phyloP scores from a whole-genome alignment of 73 alveolate species.

The Paramecium sonneborni region DNA sequence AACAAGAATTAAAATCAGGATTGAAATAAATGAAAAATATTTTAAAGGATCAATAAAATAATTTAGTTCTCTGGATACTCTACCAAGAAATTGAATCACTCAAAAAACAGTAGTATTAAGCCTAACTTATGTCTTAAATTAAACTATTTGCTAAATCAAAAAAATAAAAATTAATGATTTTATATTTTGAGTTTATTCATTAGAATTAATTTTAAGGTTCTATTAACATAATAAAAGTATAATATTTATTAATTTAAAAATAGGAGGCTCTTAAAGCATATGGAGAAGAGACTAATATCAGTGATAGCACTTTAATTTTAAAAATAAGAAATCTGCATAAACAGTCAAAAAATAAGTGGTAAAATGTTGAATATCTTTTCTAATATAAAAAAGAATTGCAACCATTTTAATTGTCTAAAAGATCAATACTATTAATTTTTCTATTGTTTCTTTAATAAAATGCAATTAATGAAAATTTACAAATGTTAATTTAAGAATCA shows the following conservation, averaged over 20 bases:
- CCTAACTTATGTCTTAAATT: not conserved
- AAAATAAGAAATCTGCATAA: conserved; percentile 6
- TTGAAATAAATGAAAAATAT: not conserved
- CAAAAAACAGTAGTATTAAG: not conserved
- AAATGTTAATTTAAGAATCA: not conserved
- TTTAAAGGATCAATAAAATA: conserved; percentile 30
- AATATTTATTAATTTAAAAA: not conserved
- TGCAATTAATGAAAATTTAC: not conserved
- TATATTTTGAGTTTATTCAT: not conserved
- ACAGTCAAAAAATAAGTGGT: not conserved
- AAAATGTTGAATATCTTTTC: not conserved
- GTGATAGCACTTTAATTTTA: not conserved
- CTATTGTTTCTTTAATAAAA: not conserved
- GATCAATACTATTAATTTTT: not conserved
- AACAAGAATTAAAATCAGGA: not conserved
- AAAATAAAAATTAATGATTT: conserved; percentile 16
- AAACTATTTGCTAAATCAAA: not conserved
- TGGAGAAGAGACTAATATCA: not conserved
- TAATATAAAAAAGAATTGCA: not conserved
- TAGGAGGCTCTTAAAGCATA: not conserved
- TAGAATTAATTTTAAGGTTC: not conserved
- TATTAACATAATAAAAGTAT: not conserved
- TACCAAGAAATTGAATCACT: conserved; percentile 14
- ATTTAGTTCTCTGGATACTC: not conserved
- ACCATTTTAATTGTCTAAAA: conserved; percentile 3